Evolutionary conservation across 2,329 filamentous ascomycete genomes (phyloP).

Genomic region (Trichoderma oligosporum): DNA sequence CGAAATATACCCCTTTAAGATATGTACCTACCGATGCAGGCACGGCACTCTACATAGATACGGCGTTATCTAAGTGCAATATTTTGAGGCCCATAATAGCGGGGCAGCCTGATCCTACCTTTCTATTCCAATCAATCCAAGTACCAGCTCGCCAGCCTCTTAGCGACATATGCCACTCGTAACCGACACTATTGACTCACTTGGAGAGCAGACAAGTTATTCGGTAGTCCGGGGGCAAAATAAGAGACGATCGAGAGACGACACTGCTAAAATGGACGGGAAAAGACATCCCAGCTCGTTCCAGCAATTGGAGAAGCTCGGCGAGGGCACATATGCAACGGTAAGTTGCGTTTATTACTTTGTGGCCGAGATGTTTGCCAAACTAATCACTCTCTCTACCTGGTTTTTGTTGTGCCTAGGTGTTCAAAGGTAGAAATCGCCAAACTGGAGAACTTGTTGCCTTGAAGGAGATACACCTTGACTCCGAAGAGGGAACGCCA

Average conservation of each 20-base stretch:
- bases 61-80: constrained; percentile 17
- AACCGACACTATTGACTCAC: not conserved
- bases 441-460: constrained; percentile 96
- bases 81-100: constrained; percentile 3
- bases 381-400: not conserved
- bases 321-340: constrained; percentile 97
- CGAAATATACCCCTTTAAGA: constrained; percentile 8
- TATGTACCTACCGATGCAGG: constrained; percentile 6
- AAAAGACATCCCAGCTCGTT: constrained; percentile 93
- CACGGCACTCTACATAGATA: not conserved
- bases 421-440: constrained; percentile 96
- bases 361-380: not conserved
- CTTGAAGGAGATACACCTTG: constrained; percentile 96
- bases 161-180: not conserved
- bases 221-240: not conserved
- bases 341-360: constrained; percentile 50
- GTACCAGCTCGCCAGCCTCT: not conserved
- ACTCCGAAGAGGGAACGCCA: constrained; percentile 96
- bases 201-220: not conserved
- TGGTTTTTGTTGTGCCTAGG: constrained; percentile 55
- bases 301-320: constrained; percentile 98
- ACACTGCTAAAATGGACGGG: constrained; percentile 68
- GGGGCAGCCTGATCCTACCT: constrained; percentile 5
- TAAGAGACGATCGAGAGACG: not conserved
- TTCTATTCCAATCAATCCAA: not conserved